Evolutionary conservation across 2,329 filamentous ascomycete genomes (phyloP).

Genomic region (Claviceps sp.): DNA sequence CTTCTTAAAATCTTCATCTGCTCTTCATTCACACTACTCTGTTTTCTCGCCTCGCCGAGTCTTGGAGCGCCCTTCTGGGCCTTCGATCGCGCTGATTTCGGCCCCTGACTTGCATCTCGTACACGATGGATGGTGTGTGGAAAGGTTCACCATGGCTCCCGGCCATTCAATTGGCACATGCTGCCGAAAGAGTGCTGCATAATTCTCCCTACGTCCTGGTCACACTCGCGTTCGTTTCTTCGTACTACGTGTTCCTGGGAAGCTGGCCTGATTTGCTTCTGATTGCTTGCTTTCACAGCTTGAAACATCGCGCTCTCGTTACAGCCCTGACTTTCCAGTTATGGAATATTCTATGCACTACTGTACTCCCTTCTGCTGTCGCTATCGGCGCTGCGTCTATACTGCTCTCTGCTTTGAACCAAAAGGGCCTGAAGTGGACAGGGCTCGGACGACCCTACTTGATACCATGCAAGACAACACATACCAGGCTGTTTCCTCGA

Average conservation of each 20-base stretch:
- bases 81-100: neutral
- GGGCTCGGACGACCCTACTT: conserved; percentile 31
- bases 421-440: neutral
- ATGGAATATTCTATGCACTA: neutral
- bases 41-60: neutral
- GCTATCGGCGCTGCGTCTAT: neutral
- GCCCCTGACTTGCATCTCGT: neutral
- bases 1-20: neutral
- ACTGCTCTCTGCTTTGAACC: neutral
- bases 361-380: neutral
- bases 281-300: neutral
- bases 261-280: conserved; percentile 11
- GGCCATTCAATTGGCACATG: conserved; percentile 9
- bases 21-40: neutral
- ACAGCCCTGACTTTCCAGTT: neutral
- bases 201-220: neutral
- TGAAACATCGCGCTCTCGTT: neutral
- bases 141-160: conserved; percentile 12
- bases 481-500: conserved; percentile 52
- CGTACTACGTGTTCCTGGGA: conserved; percentile 11
- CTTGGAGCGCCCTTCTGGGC: neutral
- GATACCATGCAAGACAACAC: conserved; percentile 52
- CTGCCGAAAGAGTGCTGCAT: conserved; percentile 7
- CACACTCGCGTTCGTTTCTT: conserved; percentile 1
- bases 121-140: conserved; percentile 15